These are phyloP conservation scores for Coemansia umbellata DNA, from an alignment of 192 early-diverging fungal species.

Conservation along the genomic window DNA sequence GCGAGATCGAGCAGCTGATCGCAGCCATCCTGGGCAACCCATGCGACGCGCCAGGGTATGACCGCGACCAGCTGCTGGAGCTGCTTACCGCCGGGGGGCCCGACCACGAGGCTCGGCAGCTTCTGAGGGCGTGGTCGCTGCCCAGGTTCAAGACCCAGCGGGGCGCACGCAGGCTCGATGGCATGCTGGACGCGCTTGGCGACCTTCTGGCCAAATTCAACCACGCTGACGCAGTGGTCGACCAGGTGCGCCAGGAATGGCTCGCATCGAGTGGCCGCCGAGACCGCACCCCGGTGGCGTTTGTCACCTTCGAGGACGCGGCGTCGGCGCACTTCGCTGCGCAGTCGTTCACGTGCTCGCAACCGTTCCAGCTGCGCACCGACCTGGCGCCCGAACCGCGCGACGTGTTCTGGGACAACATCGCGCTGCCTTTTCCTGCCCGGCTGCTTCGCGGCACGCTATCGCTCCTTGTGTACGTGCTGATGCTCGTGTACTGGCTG, in stretches of 20 bases:
- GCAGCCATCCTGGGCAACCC: conserved; percentile 66
- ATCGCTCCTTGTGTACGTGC: conserved; percentile 50
- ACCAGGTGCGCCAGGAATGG: conserved; percentile 46
- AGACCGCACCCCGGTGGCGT: conserved; percentile 41
- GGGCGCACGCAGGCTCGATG: conserved; percentile 15
- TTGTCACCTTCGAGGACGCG: conserved; percentile 41
- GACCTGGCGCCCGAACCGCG: conserved; percentile 46
- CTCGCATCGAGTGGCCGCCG: conserved; percentile 30
- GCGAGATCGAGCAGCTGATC: conserved; percentile 54
- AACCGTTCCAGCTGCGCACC: conserved; percentile 44
- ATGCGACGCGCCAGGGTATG: conserved; percentile 57
- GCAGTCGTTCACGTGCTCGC: conserved; percentile 41
- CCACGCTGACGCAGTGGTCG: conserved; percentile 54
- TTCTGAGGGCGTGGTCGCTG: conserved; percentile 30
- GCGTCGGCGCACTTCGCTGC: conserved; percentile 41
- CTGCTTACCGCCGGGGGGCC: conserved; percentile 1
- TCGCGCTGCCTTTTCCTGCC: conserved; percentile 24
- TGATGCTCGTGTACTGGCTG: conserved; percentile 71
- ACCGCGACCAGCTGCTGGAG: conserved; percentile 48
- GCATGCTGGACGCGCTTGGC: conserved; percentile 52
- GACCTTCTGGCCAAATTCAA: conserved; percentile 54
- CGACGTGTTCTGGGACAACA: conserved; percentile 47
- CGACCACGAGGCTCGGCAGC: conserved; percentile 5
- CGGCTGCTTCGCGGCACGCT: conserved; percentile 15
- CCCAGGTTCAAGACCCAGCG: conserved; percentile 8